phyloP scores from a whole-genome alignment of 2,329 filamentous ascomycete species.

The Calonectria pteridis region DNA sequence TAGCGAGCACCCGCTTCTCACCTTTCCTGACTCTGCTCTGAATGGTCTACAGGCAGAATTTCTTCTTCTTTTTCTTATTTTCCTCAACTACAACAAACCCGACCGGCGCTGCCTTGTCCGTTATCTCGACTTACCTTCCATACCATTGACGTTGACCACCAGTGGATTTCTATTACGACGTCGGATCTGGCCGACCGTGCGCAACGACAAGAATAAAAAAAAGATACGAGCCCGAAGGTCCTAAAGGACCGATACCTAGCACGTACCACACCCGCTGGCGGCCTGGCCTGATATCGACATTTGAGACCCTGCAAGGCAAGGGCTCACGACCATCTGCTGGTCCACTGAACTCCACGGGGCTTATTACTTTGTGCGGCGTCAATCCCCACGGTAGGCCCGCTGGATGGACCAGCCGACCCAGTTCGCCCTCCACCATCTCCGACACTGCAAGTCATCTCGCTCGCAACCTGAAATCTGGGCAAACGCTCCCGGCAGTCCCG shows the following conservation, averaged over 20 bases:
- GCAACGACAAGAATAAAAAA: background rate
- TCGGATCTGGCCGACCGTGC: background rate
- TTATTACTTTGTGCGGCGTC: constrained; percentile 20
- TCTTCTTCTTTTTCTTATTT: background rate
- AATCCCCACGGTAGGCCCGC: constrained; percentile 28
- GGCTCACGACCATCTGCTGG: constrained; percentile 15
- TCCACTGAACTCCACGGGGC: constrained; percentile 28
- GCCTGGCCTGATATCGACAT: constrained; percentile 17
- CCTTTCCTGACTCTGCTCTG: background rate
- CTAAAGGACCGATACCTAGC: constrained; percentile 9
- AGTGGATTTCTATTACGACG: background rate
- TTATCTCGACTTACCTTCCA: background rate
- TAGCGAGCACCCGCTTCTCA: background rate
- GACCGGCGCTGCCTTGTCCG: background rate
- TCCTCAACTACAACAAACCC: background rate
- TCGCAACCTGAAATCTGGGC: constrained; percentile 35
- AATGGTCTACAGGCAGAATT: background rate
- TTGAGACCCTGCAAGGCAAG: constrained; percentile 15
- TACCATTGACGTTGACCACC: background rate
- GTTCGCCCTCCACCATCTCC: constrained; percentile 42
- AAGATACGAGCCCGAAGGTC: background rate
- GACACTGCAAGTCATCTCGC: constrained; percentile 33
- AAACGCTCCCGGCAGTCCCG: constrained; percentile 36
- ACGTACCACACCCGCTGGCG: constrained; percentile 8
- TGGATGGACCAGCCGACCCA: constrained; percentile 34